phyloP scores from a whole-genome alignment of 495 filamentous ascomycete genomes.

The Podospora appendiculata region DNA sequence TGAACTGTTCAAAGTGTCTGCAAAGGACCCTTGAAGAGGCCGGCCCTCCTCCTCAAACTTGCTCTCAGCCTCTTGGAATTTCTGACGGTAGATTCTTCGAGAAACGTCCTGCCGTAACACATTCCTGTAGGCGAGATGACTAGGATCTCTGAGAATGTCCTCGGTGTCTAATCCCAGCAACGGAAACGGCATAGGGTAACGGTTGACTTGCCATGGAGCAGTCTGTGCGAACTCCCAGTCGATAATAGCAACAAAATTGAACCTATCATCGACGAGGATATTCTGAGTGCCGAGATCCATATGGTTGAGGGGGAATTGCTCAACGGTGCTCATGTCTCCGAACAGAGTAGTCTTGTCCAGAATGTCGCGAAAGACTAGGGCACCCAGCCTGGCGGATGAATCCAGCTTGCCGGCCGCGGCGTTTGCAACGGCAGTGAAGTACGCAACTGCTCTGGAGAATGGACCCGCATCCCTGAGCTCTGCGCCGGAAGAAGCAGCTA shows the following conservation, averaged over 20 bases:
- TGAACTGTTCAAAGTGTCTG: too few relatives aligned
- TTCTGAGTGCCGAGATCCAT: constrained; percentile 26
- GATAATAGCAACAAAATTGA: constrained; percentile 21
- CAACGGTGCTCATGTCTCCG: neutral
- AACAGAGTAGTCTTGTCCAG: neutral
- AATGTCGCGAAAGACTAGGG: constrained; percentile 1
- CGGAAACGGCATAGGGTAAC: constrained; percentile 25
- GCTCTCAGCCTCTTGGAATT: neutral
- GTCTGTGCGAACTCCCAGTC: constrained; percentile 24
- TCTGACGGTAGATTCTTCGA: neutral
- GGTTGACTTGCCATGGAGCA: constrained; percentile 19
- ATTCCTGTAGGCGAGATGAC: neutral
- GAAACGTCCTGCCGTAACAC: neutral
- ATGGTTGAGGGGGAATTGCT: constrained; percentile 18
- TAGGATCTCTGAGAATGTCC: neutral
- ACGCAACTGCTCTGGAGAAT: neutral
- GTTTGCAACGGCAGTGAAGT: neutral
- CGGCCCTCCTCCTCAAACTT: neutral
- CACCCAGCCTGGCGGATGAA: neutral
- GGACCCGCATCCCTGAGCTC: neutral
- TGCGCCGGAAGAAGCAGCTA: neutral
- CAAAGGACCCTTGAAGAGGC: neutral
- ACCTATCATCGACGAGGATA: constrained; percentile 19
- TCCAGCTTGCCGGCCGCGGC: neutral
- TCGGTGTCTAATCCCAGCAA: constrained; percentile 1